phyloP scores from a whole-genome alignment of 2,329 filamentous ascomycete species.

The Penicillium oxalicum region DNA sequence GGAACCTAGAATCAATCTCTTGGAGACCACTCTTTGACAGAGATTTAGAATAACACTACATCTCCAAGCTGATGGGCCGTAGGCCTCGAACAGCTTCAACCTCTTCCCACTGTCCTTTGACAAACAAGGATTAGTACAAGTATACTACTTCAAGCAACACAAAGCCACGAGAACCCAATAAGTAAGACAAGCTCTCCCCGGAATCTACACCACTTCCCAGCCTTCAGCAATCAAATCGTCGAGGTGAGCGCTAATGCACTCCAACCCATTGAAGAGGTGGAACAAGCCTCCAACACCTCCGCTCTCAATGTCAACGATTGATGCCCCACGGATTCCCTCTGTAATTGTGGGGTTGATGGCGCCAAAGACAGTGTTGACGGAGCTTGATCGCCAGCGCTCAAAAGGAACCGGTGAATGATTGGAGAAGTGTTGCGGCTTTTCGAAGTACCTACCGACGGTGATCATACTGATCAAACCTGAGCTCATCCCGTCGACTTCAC shows the following conservation, averaged over 20 bases:
- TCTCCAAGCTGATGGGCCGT: too few species aligned
- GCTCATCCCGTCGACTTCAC: slow-evolving; percentile 11
- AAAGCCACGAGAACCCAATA: too few species aligned
- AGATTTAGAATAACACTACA: too few species aligned
- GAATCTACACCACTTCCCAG: not conserved
- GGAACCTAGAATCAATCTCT: too few species aligned
- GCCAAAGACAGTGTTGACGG: slow-evolving; percentile 4
- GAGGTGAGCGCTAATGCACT: slow-evolving; percentile 3
- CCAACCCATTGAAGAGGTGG: slow-evolving; percentile 5
- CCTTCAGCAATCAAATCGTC: slow-evolving; percentile 10
- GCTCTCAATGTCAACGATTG: slow-evolving; percentile 6
- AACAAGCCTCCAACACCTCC: slow-evolving; percentile 8
- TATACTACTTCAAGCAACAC: too few species aligned
- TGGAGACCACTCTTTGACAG: too few species aligned
- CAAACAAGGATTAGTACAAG: too few species aligned
- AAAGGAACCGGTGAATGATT: slow-evolving; percentile 2
- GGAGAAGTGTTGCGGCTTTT: slow-evolving; percentile 1
- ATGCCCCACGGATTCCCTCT: slow-evolving; percentile 6
- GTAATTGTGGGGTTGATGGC: slow-evolving; percentile 2
- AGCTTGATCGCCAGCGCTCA: not conserved
- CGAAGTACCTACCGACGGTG: not conserved
- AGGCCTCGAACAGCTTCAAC: too few species aligned
- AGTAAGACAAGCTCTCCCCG: not conserved
- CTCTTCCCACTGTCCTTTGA: too few species aligned
- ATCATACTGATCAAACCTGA: slow-evolving; percentile 9